Percentiles rank a stretch among this genome's conserved stretches.
phyloP scores from a whole-genome alignment of 495 filamentous ascomycete species.

The Penicillium soppii region DNA sequence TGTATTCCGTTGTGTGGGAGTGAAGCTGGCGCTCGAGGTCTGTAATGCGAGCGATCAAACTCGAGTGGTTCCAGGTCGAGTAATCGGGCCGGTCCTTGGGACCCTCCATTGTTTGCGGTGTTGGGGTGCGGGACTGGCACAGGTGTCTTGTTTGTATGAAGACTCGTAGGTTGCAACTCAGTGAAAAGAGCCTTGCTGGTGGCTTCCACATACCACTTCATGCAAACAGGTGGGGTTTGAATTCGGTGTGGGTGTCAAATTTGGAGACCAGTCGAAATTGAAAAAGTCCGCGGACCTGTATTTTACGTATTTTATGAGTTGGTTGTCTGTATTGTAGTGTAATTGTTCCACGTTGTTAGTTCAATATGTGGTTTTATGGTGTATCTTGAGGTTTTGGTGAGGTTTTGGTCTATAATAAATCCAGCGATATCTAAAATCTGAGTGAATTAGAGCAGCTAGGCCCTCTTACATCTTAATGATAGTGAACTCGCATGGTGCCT shows the following conservation, averaged over 20 bases:
- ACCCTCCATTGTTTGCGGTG: conserved; percentile 16
- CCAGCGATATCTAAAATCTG: no score
- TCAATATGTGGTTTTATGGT: background rate
- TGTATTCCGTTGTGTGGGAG: conserved; percentile 42
- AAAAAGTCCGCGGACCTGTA: conserved; percentile 11
- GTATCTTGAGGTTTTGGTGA: background rate
- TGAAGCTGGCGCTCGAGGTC: conserved; percentile 63
- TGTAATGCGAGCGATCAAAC: conserved; percentile 63
- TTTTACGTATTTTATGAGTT: conserved; percentile 4
- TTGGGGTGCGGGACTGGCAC: conserved; percentile 9
- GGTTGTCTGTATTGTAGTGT: background rate
- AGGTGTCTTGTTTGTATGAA: conserved; percentile 11
- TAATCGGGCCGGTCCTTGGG: conserved; percentile 39
- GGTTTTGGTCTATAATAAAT: no score
- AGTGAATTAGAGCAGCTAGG: no score
- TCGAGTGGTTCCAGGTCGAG: conserved; percentile 62
- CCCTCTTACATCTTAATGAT: no score
- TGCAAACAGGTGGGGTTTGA: conserved; percentile 2
- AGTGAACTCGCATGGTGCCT: no score
- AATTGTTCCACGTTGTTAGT: background rate
- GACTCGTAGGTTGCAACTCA: background rate
- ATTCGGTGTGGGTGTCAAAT: background rate
- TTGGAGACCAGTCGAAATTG: background rate
- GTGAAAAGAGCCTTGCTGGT: conserved; percentile 9
- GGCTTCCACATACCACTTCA: conserved; percentile 27